Evolutionary conservation across 2,329 filamentous ascomycete species (phyloP), one percentile per base, ranked within the genome.

Genomic region (Fusarium annulatum): DNA sequence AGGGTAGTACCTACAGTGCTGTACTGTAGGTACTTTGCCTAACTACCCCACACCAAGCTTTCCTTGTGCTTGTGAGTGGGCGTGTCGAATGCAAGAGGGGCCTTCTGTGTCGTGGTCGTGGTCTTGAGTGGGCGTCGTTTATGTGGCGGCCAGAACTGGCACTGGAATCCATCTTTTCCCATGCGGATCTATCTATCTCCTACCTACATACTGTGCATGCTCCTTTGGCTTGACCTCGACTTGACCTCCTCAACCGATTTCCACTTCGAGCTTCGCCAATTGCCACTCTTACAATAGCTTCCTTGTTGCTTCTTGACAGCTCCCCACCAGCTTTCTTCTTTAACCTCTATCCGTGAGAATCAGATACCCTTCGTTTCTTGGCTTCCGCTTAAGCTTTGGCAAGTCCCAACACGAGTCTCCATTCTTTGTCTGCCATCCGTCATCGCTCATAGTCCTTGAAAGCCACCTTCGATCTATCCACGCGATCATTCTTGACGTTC

Each of bases 151-250:
- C 75, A 69, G 42, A 73, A 55, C 61, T 73, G 69, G 68, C 61
- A 78, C 76, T 78, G 76, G 76, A 78, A 78, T 78, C 64, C 64
- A 67, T 67, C 76, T 78, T 78, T 77, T 76, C 71, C 66, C 73
- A 76, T 76, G 72, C 76, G 68, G 73, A 76, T 70, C 75, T 67
- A 71, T 69, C 67, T 71, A 69, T 74, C 75, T 39, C 23, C 51
- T 48, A 33, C 33, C 33, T 21, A 46, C 43, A 48, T 53, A 53
- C 34, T 39, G 23, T 39, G 39, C 51, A 30, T 55, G 51, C 23
- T 28, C 51, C 23, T 53, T 55, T 41, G 34, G 12, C 34, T 55
- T 52, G 49, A 23, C 30, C 30, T 51, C 30, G 48, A 26, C 73
- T 76, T 72, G 61, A 72, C 64, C 72, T 61, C 61, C 63, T 70